Conservation (phyloP, 768 basidiomycete species). For the Collybiopsis confluens region DNA sequence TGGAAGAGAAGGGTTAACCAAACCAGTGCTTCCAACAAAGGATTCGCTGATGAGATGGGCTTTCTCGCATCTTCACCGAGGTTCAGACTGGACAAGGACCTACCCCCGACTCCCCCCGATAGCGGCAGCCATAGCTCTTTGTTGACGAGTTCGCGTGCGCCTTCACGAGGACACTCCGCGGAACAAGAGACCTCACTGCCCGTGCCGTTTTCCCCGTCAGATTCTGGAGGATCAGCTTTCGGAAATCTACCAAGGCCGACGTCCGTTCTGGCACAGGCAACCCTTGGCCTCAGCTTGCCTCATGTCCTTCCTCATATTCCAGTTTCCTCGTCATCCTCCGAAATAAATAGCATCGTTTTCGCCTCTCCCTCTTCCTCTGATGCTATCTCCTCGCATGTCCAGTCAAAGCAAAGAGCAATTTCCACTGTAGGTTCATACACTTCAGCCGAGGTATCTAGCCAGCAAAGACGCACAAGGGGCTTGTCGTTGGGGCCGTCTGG, state of each 20-base stretch:
- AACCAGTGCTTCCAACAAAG: constrained; percentile 25
- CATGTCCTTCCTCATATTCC: constrained; percentile 43
- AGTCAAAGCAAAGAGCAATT: constrained; percentile 33
- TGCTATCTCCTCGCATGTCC: constrained; percentile 27
- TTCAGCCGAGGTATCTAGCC: constrained; percentile 2
- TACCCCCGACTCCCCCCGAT: constrained; percentile 43
- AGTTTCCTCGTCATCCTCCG: constrained; percentile 37
- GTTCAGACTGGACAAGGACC: constrained; percentile 39
- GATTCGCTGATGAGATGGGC: constrained; percentile 20
- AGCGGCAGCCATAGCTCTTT: constrained; percentile 11
- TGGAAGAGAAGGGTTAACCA: constrained; percentile 53
- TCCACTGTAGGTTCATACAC: constrained; percentile 16
- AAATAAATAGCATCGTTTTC: constrained; percentile 48
- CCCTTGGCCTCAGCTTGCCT: constrained; percentile 55
- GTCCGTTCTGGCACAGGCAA: constrained; percentile 49
- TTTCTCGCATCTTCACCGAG: constrained; percentile 14
- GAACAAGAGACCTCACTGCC: constrained; percentile 10
- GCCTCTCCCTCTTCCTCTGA: constrained; percentile 19
- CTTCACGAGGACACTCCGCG: constrained; percentile 3
- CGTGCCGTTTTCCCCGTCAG: constrained; percentile 9
- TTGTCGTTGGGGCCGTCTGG: constrained; percentile 51
- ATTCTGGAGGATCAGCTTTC: constrained; percentile 8
- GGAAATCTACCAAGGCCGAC: constrained; percentile 20
- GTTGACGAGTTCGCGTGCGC: not conserved
- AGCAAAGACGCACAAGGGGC: constrained; percentile 41